Base-by-base conservation (phyloP, 1,139 yeast genomes). In the Pichia sp. region DNA sequence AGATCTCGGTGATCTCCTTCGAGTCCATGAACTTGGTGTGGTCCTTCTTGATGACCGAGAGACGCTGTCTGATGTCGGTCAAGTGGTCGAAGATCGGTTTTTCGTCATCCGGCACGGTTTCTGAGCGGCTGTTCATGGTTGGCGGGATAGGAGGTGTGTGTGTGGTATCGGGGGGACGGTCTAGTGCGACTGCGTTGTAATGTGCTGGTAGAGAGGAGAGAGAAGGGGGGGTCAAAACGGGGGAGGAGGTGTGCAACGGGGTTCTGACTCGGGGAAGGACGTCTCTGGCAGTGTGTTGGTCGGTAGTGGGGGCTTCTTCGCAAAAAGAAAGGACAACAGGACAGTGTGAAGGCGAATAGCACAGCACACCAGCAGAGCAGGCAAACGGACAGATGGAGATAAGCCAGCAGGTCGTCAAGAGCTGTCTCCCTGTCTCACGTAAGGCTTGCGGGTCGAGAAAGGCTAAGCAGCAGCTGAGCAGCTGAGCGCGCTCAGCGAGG, bases 11-110 rank as follows among this genome's bases (percentile, higher is more conserved):
- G 19, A 86, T 83, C 62, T 84, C 89, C 62, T 80, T 78, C 41
- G 90, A 83, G 64, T 80, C 81, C 64, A 86, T 74, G 62, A 78
- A 86, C 59, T 81, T 82, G 48, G 77, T 70, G 54, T 90, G 76
- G 68, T 86, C 85, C 64, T 81, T 82, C 67, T 86, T 87, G 62
- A 85, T 70, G n/a, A 71, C 70, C 4, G 84, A 74, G 34, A 87
- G 69, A 13, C 72, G 69, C 52, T 75, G 71, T 65, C 89, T 77
- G 47, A 82, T 77, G 16, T 67, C 70, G 2, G 73, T 65, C 48
- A 87, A 72, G 50, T 77, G 72, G 41, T 76, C 77, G 61, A 79
- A 74, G 55, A 83, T 72, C 7, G 69, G 70, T 60, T 76, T 75
- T 66, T 87, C 93, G 59, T 75, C 76, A 8, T 67, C 61, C 11